Conservation (phyloP, 257 asterid genomes). For the Solanum ossicruentum region DNA sequence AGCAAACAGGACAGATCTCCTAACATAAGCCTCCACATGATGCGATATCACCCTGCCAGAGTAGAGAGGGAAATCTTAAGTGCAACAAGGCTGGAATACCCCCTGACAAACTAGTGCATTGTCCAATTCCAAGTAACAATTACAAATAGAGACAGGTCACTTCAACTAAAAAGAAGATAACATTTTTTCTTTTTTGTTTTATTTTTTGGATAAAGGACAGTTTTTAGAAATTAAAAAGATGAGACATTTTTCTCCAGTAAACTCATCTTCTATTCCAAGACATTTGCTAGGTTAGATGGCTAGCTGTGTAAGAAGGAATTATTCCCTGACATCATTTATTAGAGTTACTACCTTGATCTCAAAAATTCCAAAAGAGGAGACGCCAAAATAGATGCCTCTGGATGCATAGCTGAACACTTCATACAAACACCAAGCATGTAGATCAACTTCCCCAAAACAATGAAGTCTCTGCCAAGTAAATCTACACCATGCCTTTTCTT, state of each 20-base stretch:
- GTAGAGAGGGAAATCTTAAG: constrained; percentile 1
- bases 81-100: background rate
- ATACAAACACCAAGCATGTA: constrained; percentile 90
- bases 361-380: constrained; percentile 83
- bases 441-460: constrained; percentile 79
- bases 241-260: background rate
- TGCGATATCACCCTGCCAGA: constrained; percentile 56
- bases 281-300: background rate
- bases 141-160: background rate
- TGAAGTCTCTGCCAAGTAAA: constrained; percentile 72
- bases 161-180: background rate
- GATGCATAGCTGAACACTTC: constrained; percentile 91
- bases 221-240: background rate
- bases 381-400: constrained; percentile 86
- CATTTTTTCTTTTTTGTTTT: background rate
- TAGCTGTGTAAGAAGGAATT: background rate
- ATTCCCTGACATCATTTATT: background rate
- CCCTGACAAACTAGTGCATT: background rate
- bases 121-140: background rate
- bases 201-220: background rate
- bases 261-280: background rate
- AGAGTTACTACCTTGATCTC: constrained; percentile 46
- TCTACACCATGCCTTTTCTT: constrained; percentile 90
- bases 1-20: constrained; percentile 83
- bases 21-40: constrained; percentile 79